Base-by-base conservation (phyloP, 2,329 filamentous ascomycete genomes). In the Dactylellina sp. region DNA sequence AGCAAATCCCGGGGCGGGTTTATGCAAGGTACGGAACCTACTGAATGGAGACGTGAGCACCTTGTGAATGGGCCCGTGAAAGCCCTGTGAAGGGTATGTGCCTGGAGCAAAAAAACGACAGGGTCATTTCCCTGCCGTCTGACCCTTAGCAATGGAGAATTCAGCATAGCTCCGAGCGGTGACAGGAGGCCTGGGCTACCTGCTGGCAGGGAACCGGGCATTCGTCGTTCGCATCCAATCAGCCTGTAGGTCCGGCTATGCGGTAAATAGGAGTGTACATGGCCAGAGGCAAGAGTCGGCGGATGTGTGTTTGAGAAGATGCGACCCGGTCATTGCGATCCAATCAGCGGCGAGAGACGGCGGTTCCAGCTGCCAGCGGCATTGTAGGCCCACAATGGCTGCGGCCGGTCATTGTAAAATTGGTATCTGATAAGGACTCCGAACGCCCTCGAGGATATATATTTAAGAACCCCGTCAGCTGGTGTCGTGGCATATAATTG, bases 21-120 rank as follows among this genome's bases (percentile, higher is more conserved):
- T 42, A 74, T 74, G 70, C 70, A 74, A 72, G 70, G 70, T 74
- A 66, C 61, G 61, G 61, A 65, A 65, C 68, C 61, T 65, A 46
- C 52, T 62, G 39, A 20, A 70, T 68, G 49, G 64, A 59, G 64
- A 56, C 47, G 40, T 52, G 53, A 50, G 62, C 40, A 55, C 24
- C 35, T 44, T 50, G 35, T 56, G 68, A 32, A 55, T 24, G 28
- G 55, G 47, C 32, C 28, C 35, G 37, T 22, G 22, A 40, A 44
- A 42, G 20, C 18, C 24, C 18, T 28, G 37, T 12, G 40, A 42
- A 44, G 35, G 39, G 25, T 44, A 44, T 47, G 64, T 70, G 55
- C 64, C 55, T 61, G 56, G 61, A 49, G 64, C 56, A 70, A 61
- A n/a, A n/a, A n/a, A 63, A 60, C 60, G 35, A 61, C 68, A 65